A percentile compares a stretch with the other conserved stretches of the same genome.
phyloP scores from a whole-genome alignment of 2,329 filamentous ascomycete genomes.

The Colletotrichum zoysiae region DNA sequence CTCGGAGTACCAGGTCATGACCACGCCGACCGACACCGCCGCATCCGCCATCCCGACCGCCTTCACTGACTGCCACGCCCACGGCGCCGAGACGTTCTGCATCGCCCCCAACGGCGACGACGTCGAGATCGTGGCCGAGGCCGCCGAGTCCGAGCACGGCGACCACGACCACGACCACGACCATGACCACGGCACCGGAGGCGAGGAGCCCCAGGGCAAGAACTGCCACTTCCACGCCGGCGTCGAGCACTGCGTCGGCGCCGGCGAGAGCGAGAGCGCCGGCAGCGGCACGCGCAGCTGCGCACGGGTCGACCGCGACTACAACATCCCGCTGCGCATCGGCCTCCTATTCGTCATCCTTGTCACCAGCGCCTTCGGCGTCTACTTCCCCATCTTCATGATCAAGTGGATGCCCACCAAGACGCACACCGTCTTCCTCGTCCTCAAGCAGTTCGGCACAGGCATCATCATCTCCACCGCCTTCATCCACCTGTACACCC shows the following conservation, averaged over 20 bases:
- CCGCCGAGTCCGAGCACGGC: constrained; percentile 44
- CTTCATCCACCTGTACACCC: constrained; percentile 79
- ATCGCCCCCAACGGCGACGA: constrained; percentile 71
- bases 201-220: constrained; percentile 49
- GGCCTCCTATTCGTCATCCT: constrained; percentile 81
- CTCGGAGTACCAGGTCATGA: constrained; percentile 58
- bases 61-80: constrained; percentile 75
- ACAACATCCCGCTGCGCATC: constrained; percentile 76
- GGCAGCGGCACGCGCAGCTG: constrained; percentile 55
- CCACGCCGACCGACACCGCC: constrained; percentile 60
- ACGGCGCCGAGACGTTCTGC: constrained; percentile 72
- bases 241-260: constrained; percentile 66
- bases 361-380: constrained; percentile 72
- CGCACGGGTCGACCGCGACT: constrained; percentile 62
- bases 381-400: constrained; percentile 69
- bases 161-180: constrained; percentile 34
- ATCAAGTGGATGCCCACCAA: constrained; percentile 67
- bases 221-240: constrained; percentile 82
- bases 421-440: constrained; percentile 64
- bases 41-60: constrained; percentile 68
- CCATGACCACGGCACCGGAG: constrained; percentile 42
- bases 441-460: constrained; percentile 81
- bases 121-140: constrained; percentile 64
- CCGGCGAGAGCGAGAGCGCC: constrained; percentile 55
- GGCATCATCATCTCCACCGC: constrained; percentile 80